Percentiles rank a stretch among this genome's conserved stretches.
Evolutionary conservation across 2,329 filamentous ascomycete species (phyloP).

Genomic region (Ceratocystis eucalypticola): DNA sequence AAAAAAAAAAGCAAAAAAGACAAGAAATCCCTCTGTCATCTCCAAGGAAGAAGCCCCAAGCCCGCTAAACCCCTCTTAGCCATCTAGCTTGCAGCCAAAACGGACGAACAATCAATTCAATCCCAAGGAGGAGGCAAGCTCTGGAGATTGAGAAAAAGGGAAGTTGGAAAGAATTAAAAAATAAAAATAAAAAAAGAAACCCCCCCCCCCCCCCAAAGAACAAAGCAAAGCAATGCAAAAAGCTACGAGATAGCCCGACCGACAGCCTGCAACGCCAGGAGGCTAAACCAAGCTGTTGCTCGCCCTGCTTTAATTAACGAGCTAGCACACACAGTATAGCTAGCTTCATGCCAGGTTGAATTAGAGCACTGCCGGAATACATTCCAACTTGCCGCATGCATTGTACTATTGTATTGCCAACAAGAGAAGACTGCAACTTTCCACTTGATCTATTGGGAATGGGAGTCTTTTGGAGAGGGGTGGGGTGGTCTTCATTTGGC

Average conservation of each 20-base stretch:
- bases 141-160: not conserved
- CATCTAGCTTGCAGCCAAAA: not conserved
- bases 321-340: not conserved
- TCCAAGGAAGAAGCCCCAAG: not conserved
- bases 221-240: too few species aligned
- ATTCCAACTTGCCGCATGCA: not conserved
- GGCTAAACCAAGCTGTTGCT: not conserved
- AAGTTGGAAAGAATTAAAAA: too few species aligned
- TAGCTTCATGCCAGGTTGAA: not conserved
- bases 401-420: not conserved
- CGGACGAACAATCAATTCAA: not conserved
- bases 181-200: too few species aligned
- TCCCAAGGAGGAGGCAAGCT: not conserved
- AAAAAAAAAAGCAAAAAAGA: too few species aligned
- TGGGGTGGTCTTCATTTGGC: not conserved
- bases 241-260: not conserved
- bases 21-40: not conserved
- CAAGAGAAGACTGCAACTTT: not conserved
- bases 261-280: not conserved
- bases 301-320: not conserved
- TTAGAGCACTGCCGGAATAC: not conserved
- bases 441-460: too few species aligned
- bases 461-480: not conserved
- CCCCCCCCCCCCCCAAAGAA: too few species aligned
- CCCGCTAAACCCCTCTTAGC: not conserved